Evolutionary conservation across 306 rosid genomes (phyloP), one percentile per base, ranked within the genome.

Genomic region (Vigna nakashimae): DNA sequence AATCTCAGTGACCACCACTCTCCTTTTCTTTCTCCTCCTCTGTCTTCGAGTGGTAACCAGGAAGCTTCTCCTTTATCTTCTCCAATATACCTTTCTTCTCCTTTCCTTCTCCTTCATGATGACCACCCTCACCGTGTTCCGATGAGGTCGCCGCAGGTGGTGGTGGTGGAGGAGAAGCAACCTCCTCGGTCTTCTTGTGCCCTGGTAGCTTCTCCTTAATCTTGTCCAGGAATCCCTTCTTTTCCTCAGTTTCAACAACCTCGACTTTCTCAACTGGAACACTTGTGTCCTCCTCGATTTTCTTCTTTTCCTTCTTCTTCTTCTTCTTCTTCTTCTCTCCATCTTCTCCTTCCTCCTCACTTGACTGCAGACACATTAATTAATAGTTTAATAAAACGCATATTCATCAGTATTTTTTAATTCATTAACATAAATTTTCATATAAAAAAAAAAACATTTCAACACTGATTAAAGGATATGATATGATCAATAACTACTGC

Each of bases 121-220:
- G 75, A 42, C 30, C 48, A 30, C 7, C 30, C 5, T 59, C 82
- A 22, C 36, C 55, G 20, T 70, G 52, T 62, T 70, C 79, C 12
- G 57, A 36, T 56, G 73, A 9, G 6, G 46, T 9, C 2, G 65
- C 34, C 2, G 20, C 14, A 0, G 80, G 73, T 4, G 88, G 40
- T 0, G 75, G 55, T 0, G 77, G 75, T 9, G 69, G 69, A 3
- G 85, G 15, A 6, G 81, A 36, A 9, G 16, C 2, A 30, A 30
- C 80, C 59, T 91, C 98, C 56, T 92, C 97, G 0, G 88, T 20
- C 82, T 92, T 93, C 90, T 93, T 90, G 72, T 87, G 87, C 0
- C 98, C 97, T 2, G 97, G 98, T 7, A 94, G 83, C 71, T 92
- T 94, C 2, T 82, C 97, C 90, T 94, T 94, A 12, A 94, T 91